Evolutionary conservation across 441 rosid genomes (phyloP).

Genomic region (Pelargonium citronellum): DNA sequence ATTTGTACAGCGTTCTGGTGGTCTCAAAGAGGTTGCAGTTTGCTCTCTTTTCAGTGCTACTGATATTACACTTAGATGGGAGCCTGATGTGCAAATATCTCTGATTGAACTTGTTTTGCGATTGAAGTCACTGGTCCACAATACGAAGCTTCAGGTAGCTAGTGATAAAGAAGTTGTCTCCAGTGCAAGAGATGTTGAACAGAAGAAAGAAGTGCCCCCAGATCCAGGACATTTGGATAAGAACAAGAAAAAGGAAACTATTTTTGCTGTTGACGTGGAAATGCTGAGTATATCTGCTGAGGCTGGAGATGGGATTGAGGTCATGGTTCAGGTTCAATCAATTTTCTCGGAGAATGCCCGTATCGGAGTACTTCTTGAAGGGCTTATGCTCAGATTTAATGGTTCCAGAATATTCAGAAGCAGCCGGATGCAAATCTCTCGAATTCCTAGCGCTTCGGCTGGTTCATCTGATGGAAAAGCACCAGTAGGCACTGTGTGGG

Average conservation of each 20-base stretch:
- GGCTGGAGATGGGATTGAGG: slow-evolving; percentile 94
- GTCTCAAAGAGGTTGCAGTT: slow-evolving; percentile 76
- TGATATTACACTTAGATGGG: slow-evolving; percentile 80
- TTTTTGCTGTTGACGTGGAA: slow-evolving; percentile 97
- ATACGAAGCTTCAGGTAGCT: slow-evolving; percentile 53
- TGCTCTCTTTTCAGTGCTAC: slow-evolving; percentile 98
- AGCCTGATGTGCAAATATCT: slow-evolving; percentile 88
- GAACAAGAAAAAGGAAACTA: slow-evolving; percentile 74
- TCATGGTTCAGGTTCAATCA: slow-evolving; percentile 75
- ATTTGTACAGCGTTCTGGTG: slow-evolving; percentile 84
- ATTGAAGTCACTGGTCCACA: slow-evolving; percentile 53
- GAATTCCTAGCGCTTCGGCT: slow-evolving; percentile 64
- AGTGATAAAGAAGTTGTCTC: slow-evolving; percentile 39
- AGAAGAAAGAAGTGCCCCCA: slow-evolving; percentile 38
- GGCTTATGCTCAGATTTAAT: slow-evolving; percentile 65
- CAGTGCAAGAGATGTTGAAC: slow-evolving; percentile 39
- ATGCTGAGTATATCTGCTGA: slow-evolving; percentile 70
- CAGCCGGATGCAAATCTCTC: slow-evolving; percentile 96
- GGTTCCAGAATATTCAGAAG: slow-evolving; percentile 73
- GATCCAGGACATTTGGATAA: slow-evolving; percentile 49
- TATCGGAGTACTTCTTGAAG: slow-evolving; percentile 97
- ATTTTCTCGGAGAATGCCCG: slow-evolving; percentile 97
- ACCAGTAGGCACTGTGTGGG: slow-evolving; percentile 56
- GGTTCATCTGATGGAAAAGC: slow-evolving; percentile 46
- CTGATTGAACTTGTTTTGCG: slow-evolving; percentile 69